Evolutionary conservation across 805 yeast species (phyloP), one percentile per base, ranked within the genome.

Genomic region (Candida sakaeoensis): DNA sequence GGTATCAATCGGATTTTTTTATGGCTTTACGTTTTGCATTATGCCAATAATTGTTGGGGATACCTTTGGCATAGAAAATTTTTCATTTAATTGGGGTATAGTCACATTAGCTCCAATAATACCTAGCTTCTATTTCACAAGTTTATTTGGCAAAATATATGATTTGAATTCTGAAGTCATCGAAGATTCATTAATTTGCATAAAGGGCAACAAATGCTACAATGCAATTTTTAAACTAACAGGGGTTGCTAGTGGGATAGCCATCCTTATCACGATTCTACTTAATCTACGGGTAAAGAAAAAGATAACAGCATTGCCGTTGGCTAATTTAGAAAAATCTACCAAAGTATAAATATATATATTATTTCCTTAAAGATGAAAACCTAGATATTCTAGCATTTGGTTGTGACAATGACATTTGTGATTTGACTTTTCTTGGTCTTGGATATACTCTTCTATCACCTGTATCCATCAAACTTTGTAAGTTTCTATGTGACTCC

Each of bases 41-140:
- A 74, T 77, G 59, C 93, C 95, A 4, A 78, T 85, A n/a, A 75
- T 85, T 15, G 72, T 82, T n/a, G 75, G 87, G 13, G 91, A 85
- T 47, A 59, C 72, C 8, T 85, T 83, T 61, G 93, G 93, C 2
- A 74, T 85, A 65, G 65, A 65, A 13, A 68, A 74, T 38, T 82
- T 84, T 50, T 75, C 85, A 6, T 78, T 74, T 47, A 82, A 82
- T 51, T 85, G 89, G 86, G 95, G 95, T 0, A 54, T 80, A 25
- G 71, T 82, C 16, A 79, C 81, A 8, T 52, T 82, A 38, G 77
- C 89, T 0, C 90, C 93, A 1, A 72, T 82, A 12, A 46, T 80
- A 0, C 78, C 85, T 1, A 74, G 82, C 28, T 74, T 75, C 46
- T 60, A 73, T 43, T 70, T 85, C 47, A 82, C 86, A 31, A 66